Evolutionary conservation across 2,329 filamentous ascomycete species (phyloP).

Genomic region (Diatrype stigma): DNA sequence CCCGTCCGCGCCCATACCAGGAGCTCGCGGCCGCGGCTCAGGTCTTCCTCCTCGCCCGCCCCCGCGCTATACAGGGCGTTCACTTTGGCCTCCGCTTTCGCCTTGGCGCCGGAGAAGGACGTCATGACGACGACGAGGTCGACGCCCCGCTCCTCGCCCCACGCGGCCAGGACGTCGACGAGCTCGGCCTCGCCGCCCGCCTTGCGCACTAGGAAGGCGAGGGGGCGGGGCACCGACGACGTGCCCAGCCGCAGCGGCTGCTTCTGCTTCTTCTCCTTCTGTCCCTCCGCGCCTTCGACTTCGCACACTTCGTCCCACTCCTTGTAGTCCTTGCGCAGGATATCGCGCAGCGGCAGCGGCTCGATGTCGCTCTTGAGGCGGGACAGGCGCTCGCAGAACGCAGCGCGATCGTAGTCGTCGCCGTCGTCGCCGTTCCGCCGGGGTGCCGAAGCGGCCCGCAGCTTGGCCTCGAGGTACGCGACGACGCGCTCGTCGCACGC

Average conservation of each 20-base stretch:
- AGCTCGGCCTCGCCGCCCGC: constrained; percentile 45
- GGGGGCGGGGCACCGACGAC: constrained; percentile 58
- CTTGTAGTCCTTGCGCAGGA: constrained; percentile 82
- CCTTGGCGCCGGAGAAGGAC: constrained; percentile 33
- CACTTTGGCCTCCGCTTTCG: no score
- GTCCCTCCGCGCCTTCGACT: background rate
- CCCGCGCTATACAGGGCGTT: no score
- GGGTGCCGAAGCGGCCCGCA: no score
- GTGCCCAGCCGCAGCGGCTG: constrained; percentile 57
- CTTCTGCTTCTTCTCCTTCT: no score
- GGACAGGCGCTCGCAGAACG: constrained; percentile 57
- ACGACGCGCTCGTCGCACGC: constrained; percentile 56
- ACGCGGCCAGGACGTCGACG: constrained; percentile 44
- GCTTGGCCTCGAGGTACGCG: constrained; percentile 50
- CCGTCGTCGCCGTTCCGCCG: background rate
- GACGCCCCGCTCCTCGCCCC: constrained; percentile 53
- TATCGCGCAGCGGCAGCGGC: constrained; percentile 56
- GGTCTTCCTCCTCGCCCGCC: constrained; percentile 17
- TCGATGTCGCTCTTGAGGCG: constrained; percentile 66
- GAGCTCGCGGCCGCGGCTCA: constrained; percentile 55
- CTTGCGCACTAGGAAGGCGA: constrained; percentile 56
- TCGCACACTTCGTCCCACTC: constrained; percentile 60
- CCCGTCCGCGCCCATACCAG: constrained; percentile 60
- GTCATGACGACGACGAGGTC: constrained; percentile 68
- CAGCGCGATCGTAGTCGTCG: constrained; percentile 43